These are phyloP conservation scores for Geranium rotundifolium DNA, from an alignment of 345 rosid species.

Conservation along the genomic window DNA sequence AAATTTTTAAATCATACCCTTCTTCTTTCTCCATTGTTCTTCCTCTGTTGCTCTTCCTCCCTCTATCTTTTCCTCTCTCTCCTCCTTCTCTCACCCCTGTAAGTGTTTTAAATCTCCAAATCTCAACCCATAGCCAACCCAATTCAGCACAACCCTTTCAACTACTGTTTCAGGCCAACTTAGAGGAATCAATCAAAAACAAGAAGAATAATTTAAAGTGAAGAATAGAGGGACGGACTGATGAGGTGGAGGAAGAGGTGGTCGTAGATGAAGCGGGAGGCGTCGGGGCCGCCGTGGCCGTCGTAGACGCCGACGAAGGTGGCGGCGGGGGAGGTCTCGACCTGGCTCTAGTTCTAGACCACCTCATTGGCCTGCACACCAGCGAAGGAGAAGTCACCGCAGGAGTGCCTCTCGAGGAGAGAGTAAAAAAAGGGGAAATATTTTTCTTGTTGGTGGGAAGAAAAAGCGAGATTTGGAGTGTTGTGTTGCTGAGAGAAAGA, in stretches of 20 bases:
- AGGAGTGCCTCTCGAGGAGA: slow-evolving; percentile 52
- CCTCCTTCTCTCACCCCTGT: too few species aligned
- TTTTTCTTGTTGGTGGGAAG: neutral
- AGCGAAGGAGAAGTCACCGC: slow-evolving; percentile 78
- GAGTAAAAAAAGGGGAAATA: neutral
- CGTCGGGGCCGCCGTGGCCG: slow-evolving; percentile 97
- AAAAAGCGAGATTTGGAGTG: neutral
- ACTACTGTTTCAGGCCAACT: too few species aligned
- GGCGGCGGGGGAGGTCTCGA: slow-evolving; percentile 55
- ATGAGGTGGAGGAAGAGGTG: slow-evolving; percentile 67
- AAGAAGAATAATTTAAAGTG: too few species aligned
- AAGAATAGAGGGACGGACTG: slow-evolving; percentile 29
- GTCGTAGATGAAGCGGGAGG: slow-evolving; percentile 66
- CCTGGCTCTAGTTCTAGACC: slow-evolving; percentile 82
- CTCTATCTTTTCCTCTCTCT: too few species aligned
- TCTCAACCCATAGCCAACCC: too few species aligned
- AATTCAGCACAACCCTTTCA: too few species aligned
- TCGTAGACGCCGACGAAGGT: slow-evolving; percentile 83
- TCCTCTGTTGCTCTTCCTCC: too few species aligned
- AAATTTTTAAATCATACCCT: too few species aligned
- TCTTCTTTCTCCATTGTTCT: too few species aligned
- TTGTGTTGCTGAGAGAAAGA: neutral
- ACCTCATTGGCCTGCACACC: slow-evolving; percentile 81
- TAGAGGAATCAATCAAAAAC: neutral
- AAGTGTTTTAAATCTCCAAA: too few species aligned